These are phyloP conservation scores for Didymellaceae sp. DNA, from an alignment of 2,329 filamentous ascomycete genomes.

Conservation along the genomic window DNA sequence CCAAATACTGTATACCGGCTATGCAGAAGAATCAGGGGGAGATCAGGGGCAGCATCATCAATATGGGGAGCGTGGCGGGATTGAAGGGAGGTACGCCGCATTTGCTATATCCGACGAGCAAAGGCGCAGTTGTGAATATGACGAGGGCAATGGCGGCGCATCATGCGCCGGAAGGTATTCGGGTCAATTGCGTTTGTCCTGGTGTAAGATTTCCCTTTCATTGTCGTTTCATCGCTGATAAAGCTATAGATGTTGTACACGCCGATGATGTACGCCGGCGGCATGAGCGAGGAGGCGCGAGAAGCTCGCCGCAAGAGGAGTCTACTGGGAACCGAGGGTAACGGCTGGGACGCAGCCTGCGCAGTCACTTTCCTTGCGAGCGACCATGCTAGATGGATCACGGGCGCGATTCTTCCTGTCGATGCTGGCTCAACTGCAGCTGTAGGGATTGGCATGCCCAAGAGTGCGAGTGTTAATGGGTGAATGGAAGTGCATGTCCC, in stretches of 20 bases:
- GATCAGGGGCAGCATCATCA: slow-evolving; percentile 62
- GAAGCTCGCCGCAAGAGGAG: slow-evolving; percentile 58
- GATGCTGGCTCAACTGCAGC: slow-evolving; percentile 42
- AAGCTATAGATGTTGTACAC: slow-evolving; percentile 57
- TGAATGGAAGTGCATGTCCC: slow-evolving; percentile 3
- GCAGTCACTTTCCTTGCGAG: slow-evolving; percentile 61
- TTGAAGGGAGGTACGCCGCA: slow-evolving; percentile 61
- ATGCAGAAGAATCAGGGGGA: slow-evolving; percentile 62
- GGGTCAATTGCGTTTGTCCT: slow-evolving; percentile 64
- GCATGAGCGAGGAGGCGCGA: slow-evolving; percentile 59
- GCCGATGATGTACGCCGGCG: slow-evolving; percentile 60
- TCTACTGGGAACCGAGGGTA: slow-evolving; percentile 61
- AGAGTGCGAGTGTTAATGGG: slow-evolving; percentile 35
- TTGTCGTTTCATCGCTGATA: neutral
- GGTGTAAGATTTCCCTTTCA: slow-evolving; percentile 37
- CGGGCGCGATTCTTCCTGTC: slow-evolving; percentile 41
- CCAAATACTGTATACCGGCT: slow-evolving; percentile 65
- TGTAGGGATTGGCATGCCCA: slow-evolving; percentile 30
- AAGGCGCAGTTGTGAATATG: slow-evolving; percentile 63
- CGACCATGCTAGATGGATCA: slow-evolving; percentile 61
- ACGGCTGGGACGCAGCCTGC: slow-evolving; percentile 60
- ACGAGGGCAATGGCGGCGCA: slow-evolving; percentile 63
- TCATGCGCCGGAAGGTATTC: slow-evolving; percentile 58
- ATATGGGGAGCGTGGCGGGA: slow-evolving; percentile 68
- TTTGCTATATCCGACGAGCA: slow-evolving; percentile 61